Evolutionary conservation across 305 asterid species (phyloP), one percentile per base, ranked within the genome.

Genomic region (Fraxinus ornus): DNA sequence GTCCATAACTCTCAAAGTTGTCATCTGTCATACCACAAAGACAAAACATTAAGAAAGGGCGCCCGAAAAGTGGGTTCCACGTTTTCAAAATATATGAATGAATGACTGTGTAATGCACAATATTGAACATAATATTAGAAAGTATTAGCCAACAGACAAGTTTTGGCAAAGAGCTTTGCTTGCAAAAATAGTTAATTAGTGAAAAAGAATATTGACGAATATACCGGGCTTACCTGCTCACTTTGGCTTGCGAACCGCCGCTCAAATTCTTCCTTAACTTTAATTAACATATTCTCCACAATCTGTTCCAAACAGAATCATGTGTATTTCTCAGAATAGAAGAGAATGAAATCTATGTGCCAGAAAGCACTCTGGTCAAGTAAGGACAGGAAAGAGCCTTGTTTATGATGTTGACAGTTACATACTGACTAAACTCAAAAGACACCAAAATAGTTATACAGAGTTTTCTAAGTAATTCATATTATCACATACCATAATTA

Each of bases 191-290:
- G 60, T 52, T 76, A 39, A 70, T 26, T 7, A 74, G 30, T 12
- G 76, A 68, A 66, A 36, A 64, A 24, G 28, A 35, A 41, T 15
- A 68, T 12, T 26, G 68, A 66, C 17, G 47, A 68, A 66, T 28
- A 32, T 44, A 37, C 36, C 5, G 24, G 17, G 57, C 86, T 88
- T 85, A 93, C 99, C 88, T 81, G 88, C 78, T 84, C 89, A 76
- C 75, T 87, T 83, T 88, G 91, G 80, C 83, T 49, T 30, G 88
- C 88, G 68, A 91, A 75, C 73, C 89, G 85, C 28, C 77, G 88
- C 79, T 94, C 97, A 75, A 92, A 93, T 86, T 94, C 97, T 82
- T 94, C 94, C 94, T 89, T 90, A 47, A 95, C 92, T 86, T 86
- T 87, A 79, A 82, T 87, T 75, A 94, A 81, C 87, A 93, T 87